Evolutionary conservation across 2,329 filamentous ascomycete species (phyloP).

Genomic region (Phyllosticta citriasiana): DNA sequence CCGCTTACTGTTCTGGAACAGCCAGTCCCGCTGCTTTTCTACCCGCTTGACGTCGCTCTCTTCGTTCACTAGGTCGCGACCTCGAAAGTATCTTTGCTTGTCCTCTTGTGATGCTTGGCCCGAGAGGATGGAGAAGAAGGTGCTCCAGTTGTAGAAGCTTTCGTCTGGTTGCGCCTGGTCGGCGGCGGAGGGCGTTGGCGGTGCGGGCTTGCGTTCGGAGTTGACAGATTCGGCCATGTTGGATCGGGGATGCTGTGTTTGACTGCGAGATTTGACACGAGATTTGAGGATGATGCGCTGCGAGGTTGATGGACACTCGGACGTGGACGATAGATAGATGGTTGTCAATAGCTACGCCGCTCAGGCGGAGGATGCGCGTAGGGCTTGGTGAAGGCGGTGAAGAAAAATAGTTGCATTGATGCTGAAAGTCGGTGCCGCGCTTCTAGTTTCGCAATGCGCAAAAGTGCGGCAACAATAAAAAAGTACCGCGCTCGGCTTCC

Average conservation of each 20-base stretch:
- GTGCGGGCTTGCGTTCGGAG: neutral
- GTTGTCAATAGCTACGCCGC: neutral
- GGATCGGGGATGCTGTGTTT: neutral
- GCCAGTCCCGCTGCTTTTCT: conserved; percentile 73
- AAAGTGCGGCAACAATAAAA: neutral
- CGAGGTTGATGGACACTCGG: neutral
- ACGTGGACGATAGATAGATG: neutral
- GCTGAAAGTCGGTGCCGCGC: neutral
- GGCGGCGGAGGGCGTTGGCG: conserved; percentile 14
- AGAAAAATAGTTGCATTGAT: neutral
- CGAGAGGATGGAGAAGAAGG: conserved; percentile 74
- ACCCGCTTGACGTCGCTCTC: conserved; percentile 68
- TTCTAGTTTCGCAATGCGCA: too few species aligned
- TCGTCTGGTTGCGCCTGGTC: conserved; percentile 21
- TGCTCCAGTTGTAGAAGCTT: conserved; percentile 56
- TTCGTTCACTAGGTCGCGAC: conserved; percentile 66
- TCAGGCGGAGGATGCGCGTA: neutral
- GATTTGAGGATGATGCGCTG: neutral
- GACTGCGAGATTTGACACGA: neutral
- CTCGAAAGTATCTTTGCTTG: conserved; percentile 64
- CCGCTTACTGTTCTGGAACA: conserved; percentile 59
- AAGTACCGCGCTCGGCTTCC: neutral
- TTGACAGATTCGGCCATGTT: conserved; percentile 5
- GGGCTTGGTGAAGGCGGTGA: neutral
- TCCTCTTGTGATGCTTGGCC: conserved; percentile 61